Conservation (phyloP, 169 alveolate genomes). For the Cryptosporidium bovis region DNA sequence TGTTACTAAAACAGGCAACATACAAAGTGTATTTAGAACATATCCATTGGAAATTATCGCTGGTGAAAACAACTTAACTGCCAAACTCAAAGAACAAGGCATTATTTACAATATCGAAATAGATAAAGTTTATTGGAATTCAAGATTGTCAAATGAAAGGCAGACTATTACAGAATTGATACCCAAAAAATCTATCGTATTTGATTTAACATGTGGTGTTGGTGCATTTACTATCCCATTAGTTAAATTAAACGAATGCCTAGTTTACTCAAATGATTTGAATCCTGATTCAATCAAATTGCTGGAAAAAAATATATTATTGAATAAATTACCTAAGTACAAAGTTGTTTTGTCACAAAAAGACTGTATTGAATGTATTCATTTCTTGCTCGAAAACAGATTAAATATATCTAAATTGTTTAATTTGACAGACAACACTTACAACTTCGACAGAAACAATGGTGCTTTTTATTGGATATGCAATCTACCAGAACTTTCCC, state of each 20-base stretch:
- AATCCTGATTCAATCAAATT: slow-evolving; percentile 84
- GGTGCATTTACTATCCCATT: slow-evolving; percentile 87
- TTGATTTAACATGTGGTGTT: slow-evolving; percentile 88
- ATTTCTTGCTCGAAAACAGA: slow-evolving; percentile 32
- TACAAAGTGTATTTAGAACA: slow-evolving; percentile 83
- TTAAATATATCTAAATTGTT: slow-evolving; percentile 38
- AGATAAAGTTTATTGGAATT: slow-evolving; percentile 86
- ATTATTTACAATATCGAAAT: slow-evolving; percentile 81
- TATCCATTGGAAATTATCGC: slow-evolving; percentile 85
- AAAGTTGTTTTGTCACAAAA: slow-evolving; percentile 80
- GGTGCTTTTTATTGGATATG: slow-evolving; percentile 50
- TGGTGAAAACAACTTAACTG: slow-evolving; percentile 83
- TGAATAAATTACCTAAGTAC: slow-evolving; percentile 80
- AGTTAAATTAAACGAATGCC: slow-evolving; percentile 79
- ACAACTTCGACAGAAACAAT: background rate
- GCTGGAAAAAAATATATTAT: slow-evolving; percentile 77
- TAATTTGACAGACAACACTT: slow-evolving; percentile 17
- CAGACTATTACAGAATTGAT: slow-evolving; percentile 79
- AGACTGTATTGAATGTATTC: slow-evolving; percentile 84
- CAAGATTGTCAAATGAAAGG: slow-evolving; percentile 84
- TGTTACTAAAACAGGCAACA: slow-evolving; percentile 85
- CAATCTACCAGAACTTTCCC: slow-evolving; percentile 62
- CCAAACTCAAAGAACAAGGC: slow-evolving; percentile 84
- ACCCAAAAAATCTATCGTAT: slow-evolving; percentile 81
- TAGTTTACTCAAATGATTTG: slow-evolving; percentile 85